phyloP scores from a whole-genome alignment of 805 yeast species.

The Groenewaldozyma tartarivorans region DNA sequence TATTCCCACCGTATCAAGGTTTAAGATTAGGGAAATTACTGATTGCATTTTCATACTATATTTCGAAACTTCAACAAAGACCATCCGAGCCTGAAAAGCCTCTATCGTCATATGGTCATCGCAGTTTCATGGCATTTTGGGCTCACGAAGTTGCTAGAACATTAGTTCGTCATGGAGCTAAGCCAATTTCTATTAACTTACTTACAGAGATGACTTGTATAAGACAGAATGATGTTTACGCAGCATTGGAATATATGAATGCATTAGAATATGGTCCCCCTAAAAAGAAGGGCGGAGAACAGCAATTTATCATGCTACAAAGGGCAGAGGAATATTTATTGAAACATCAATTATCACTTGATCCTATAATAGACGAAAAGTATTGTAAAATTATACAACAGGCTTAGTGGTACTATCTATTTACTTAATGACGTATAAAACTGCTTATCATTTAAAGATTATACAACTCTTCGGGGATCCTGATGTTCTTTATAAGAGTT shows the following conservation, averaged over 20 bases:
- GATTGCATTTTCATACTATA: slow-evolving; percentile 72
- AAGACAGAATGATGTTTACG: slow-evolving; percentile 25
- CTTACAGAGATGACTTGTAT: slow-evolving; percentile 27
- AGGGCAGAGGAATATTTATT: slow-evolving; percentile 4
- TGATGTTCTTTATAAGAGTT: slow-evolving; percentile 19
- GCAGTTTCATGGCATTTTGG: slow-evolving; percentile 74
- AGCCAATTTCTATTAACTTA: slow-evolving; percentile 17
- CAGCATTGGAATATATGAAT: slow-evolving; percentile 22
- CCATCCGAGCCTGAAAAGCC: slow-evolving; percentile 89
- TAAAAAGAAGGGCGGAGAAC: neutral
- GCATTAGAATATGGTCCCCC: slow-evolving; percentile 15
- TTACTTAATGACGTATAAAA: no score
- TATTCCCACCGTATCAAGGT: slow-evolving; percentile 88
- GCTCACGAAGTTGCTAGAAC: slow-evolving; percentile 36
- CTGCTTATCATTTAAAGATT: no score
- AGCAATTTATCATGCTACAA: slow-evolving; percentile 3
- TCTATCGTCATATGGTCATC: slow-evolving; percentile 68
- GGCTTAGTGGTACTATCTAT: no score
- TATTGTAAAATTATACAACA: slow-evolving; percentile 1
- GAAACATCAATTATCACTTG: slow-evolving; percentile 2
- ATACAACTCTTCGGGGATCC: slow-evolving; percentile 17
- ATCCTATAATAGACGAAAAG: slow-evolving; percentile 5
- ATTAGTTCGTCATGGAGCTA: slow-evolving; percentile 7
- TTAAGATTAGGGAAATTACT: slow-evolving; percentile 66
- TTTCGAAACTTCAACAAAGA: slow-evolving; percentile 53